These are phyloP conservation scores for Zarea fungicola DNA, from an alignment of 2,329 filamentous ascomycete genomes.

Conservation along the genomic window DNA sequence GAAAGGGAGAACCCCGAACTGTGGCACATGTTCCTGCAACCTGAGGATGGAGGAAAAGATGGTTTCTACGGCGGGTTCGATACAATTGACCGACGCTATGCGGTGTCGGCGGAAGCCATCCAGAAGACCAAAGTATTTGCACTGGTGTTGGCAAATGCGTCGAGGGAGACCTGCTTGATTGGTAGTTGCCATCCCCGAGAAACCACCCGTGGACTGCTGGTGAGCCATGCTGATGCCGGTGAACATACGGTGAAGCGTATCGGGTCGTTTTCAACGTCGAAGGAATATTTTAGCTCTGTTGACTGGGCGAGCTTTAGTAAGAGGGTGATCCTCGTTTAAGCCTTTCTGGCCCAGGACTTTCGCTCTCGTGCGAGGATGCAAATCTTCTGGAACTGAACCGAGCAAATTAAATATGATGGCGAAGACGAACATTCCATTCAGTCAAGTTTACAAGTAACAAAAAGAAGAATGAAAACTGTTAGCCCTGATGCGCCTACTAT, in stretches of 20 bases:
- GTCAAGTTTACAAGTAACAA: too few species aligned
- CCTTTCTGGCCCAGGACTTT: too few species aligned
- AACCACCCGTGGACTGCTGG: background rate
- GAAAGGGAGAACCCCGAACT: background rate
- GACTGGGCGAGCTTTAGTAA: background rate
- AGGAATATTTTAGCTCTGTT: background rate
- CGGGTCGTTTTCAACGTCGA: background rate
- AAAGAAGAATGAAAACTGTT: too few species aligned
- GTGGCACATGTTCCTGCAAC: background rate
- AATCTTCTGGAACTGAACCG: too few species aligned
- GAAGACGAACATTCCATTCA: too few species aligned
- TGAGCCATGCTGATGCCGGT: background rate
- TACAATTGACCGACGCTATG: background rate
- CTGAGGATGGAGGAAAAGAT: background rate
- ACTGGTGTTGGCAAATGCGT: background rate
- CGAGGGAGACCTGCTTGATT: background rate
- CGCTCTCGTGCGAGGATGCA: too few species aligned
- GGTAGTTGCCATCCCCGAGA: background rate
- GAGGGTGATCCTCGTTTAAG: background rate
- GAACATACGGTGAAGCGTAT: background rate
- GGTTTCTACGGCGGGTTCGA: background rate
- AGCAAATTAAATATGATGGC: too few species aligned
- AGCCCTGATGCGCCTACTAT: too few species aligned
- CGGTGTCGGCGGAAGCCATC: background rate
- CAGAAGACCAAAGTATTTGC: background rate